Conservation (phyloP, 345 rosid genomes). For the Microcos paniculata region DNA sequence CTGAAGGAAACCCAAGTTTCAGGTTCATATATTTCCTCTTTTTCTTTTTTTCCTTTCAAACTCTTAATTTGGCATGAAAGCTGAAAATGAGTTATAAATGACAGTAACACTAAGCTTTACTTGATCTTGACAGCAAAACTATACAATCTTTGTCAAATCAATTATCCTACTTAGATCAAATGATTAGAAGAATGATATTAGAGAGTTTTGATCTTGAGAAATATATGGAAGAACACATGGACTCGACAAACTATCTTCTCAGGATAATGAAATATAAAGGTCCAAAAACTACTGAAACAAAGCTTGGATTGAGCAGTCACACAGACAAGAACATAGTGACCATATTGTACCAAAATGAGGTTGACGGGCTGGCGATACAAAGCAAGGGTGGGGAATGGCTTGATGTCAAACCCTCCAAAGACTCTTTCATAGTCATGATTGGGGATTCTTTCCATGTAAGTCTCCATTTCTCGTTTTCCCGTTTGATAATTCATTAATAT, state of each 20-base stretch:
- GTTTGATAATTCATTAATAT: no score
- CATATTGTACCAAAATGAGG: slow-evolving; percentile 59
- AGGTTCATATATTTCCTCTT: slow-evolving; percentile 33
- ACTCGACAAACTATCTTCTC: slow-evolving; percentile 52
- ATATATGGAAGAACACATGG: slow-evolving; percentile 57
- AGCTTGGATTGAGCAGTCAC: slow-evolving; percentile 46
- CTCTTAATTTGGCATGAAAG: no score
- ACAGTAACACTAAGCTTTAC: not conserved
- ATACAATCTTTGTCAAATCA: slow-evolving; percentile 38
- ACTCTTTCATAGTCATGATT: slow-evolving; percentile 51
- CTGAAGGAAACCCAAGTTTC: slow-evolving; percentile 54
- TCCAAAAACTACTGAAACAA: slow-evolving; percentile 44
- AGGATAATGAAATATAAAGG: slow-evolving; percentile 59
- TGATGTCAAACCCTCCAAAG: slow-evolving; percentile 46
- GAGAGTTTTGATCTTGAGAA: slow-evolving; percentile 50
- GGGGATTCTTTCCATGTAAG: slow-evolving; percentile 63
- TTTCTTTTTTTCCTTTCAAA: not conserved
- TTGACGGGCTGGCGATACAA: slow-evolving; percentile 50
- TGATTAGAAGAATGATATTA: slow-evolving; percentile 47
- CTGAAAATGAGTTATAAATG: no score
- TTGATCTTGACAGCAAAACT: slow-evolving; percentile 32
- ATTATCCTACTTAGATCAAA: slow-evolving; percentile 47
- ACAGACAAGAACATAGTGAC: slow-evolving; percentile 65
- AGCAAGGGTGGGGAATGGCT: slow-evolving; percentile 56
- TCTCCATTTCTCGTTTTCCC: no score